These are phyloP conservation scores for Verticillium longisporum DNA, from an alignment of 2,329 filamentous ascomycete species.

Conservation along the genomic window DNA sequence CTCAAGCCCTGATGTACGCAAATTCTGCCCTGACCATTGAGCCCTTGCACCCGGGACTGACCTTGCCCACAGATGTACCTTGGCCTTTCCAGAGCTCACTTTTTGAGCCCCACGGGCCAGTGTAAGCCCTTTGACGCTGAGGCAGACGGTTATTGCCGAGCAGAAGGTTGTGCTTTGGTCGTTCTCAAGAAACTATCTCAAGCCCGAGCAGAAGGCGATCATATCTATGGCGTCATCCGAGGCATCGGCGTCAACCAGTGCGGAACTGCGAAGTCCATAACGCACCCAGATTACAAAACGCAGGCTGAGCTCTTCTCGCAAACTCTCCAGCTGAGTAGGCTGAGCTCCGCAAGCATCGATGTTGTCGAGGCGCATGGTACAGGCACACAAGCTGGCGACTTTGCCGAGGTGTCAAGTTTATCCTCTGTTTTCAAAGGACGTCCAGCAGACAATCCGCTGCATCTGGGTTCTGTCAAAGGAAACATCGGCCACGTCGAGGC, in stretches of 20 bases:
- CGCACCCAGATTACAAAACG: constrained; percentile 11
- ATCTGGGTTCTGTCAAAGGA: constrained; percentile 4
- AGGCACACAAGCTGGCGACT: constrained; percentile 38
- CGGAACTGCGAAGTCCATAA: constrained; percentile 24
- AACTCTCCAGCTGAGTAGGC: constrained; percentile 31
- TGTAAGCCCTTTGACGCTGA: constrained; percentile 23
- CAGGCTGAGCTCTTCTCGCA: constrained; percentile 35
- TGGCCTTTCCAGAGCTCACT: constrained; percentile 15
- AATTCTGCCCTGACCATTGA: too few species aligned
- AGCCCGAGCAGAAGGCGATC: constrained; percentile 39
- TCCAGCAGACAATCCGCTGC: background rate
- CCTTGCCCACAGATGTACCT: constrained; percentile 5
- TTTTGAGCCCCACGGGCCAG: constrained; percentile 21
- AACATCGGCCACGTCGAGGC: constrained; percentile 34
- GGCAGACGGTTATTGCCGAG: constrained; percentile 42
- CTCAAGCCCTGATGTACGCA: background rate
- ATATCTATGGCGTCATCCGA: constrained; percentile 31
- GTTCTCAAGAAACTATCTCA: constrained; percentile 38
- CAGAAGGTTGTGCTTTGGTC: constrained; percentile 37
- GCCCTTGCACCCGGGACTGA: too few species aligned
- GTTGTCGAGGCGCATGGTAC: constrained; percentile 37
- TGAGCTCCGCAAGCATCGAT: background rate
- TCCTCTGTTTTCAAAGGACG: constrained; percentile 34
- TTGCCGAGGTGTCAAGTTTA: constrained; percentile 36
- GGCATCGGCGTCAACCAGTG: constrained; percentile 33